phyloP scores from a whole-genome alignment of 2,329 filamentous ascomycete species.

The Colletotrichum horii region DNA sequence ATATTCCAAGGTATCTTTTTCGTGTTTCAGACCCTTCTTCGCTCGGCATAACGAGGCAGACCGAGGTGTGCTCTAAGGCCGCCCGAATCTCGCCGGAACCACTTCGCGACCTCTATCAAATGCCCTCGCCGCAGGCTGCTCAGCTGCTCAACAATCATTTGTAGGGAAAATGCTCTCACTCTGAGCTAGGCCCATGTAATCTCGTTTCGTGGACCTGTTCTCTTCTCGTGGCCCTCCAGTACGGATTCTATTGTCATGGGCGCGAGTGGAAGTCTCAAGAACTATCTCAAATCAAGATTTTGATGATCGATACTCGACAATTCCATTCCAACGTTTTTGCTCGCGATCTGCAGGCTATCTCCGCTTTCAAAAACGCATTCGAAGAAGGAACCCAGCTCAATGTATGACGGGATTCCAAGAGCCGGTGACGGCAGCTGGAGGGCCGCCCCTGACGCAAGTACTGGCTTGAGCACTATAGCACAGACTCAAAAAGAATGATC shows the following conservation, averaged over 20 bases:
- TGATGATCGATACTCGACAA: not conserved
- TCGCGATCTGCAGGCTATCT: not conserved
- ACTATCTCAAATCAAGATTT: not conserved
- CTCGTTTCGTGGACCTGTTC: not conserved
- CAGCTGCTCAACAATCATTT: not conserved
- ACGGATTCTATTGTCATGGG: not conserved
- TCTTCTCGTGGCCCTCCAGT: not conserved
- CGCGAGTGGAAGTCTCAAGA: not conserved
- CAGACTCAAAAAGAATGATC: too few relatives aligned
- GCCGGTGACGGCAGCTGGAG: too few relatives aligned
- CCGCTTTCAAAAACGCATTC: not conserved
- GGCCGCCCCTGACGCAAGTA: too few relatives aligned
- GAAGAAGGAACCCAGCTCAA: not conserved
- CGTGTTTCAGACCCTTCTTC: not conserved
- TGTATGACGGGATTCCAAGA: too few relatives aligned
- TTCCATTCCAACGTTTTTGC: not conserved
- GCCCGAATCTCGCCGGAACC: not conserved
- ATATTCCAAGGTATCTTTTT: not conserved
- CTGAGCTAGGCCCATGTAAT: not conserved
- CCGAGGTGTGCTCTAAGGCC: not conserved
- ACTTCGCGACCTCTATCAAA: not conserved
- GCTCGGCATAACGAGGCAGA: not conserved
- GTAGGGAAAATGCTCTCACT: not conserved
- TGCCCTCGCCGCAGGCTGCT: not conserved
- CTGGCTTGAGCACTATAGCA: too few relatives aligned